Conservation (phyloP, 2,329 filamentous ascomycete genomes). For the Talaromyces albobiverticillius region DNA sequence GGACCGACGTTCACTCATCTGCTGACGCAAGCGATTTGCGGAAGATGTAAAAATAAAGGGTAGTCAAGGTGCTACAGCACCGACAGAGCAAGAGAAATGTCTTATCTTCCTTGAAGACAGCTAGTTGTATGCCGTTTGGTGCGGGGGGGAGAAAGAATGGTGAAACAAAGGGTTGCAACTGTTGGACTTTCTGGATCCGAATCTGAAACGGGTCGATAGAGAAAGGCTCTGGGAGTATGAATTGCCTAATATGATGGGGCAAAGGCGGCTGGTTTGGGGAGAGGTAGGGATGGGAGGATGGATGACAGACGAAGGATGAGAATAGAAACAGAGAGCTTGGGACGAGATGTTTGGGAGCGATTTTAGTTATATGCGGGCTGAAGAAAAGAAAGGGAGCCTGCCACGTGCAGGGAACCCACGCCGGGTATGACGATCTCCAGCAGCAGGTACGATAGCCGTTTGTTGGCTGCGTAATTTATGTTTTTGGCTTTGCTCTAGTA, state of each 20-base stretch:
- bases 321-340: not conserved
- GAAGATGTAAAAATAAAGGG: not conserved
- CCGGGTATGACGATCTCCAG: not conserved
- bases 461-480: no score
- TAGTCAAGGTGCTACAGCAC: not conserved
- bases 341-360: not conserved
- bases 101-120: not conserved
- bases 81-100: not conserved
- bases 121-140: not conserved
- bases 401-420: not conserved
- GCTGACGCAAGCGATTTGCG: not conserved
- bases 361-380: not conserved
- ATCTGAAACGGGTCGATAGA: not conserved
- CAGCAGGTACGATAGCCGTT: no score
- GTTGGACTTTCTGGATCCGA: not conserved
- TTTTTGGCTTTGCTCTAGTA: not conserved
- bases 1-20: constrained; percentile 9
- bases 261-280: no score
- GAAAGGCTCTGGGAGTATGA: not conserved
- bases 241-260: no score
- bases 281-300: no score
- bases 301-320: no score
- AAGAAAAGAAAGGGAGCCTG: not conserved
- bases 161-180: not conserved
- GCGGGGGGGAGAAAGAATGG: not conserved